These are phyloP conservation scores for Schwanniomyces sp. DNA, from an alignment of 805 yeast species.

Conservation along the genomic window DNA sequence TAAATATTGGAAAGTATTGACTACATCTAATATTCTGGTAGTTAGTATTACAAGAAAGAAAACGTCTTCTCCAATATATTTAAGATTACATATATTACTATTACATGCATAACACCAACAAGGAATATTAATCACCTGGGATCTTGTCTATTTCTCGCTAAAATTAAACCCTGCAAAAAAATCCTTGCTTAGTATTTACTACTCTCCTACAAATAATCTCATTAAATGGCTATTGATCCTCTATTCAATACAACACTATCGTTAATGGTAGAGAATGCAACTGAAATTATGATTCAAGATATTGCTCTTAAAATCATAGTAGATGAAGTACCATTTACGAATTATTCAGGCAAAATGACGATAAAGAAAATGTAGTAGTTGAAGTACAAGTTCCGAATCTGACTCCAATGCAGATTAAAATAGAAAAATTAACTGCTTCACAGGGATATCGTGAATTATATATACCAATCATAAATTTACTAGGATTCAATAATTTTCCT, in stretches of 20 bases:
- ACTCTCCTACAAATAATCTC: no score
- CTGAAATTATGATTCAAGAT: constrained; percentile 3
- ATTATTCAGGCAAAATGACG: not conserved
- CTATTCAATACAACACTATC: not conserved
- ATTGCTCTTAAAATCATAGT: not conserved
- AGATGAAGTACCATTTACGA: not conserved
- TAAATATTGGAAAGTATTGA: no score
- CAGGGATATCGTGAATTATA: not conserved
- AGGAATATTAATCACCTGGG: no score
- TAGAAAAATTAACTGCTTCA: not conserved
- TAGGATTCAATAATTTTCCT: not conserved
- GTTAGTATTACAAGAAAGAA: no score
- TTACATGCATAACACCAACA: no score
- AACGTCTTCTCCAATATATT: no score
- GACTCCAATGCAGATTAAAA: not conserved
- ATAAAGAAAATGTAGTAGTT: not conserved
- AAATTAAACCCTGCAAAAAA: no score
- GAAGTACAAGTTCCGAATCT: not conserved
- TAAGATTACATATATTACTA: no score
- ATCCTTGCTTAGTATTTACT: no score
- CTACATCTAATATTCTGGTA: no score
- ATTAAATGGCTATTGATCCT: not conserved
- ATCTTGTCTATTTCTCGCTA: no score
- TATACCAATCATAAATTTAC: not conserved
- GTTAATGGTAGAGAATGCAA: not conserved